phyloP scores from a whole-genome alignment of 192 early-diverging fungal genomes.

The Chytriomyces sp. region DNA sequence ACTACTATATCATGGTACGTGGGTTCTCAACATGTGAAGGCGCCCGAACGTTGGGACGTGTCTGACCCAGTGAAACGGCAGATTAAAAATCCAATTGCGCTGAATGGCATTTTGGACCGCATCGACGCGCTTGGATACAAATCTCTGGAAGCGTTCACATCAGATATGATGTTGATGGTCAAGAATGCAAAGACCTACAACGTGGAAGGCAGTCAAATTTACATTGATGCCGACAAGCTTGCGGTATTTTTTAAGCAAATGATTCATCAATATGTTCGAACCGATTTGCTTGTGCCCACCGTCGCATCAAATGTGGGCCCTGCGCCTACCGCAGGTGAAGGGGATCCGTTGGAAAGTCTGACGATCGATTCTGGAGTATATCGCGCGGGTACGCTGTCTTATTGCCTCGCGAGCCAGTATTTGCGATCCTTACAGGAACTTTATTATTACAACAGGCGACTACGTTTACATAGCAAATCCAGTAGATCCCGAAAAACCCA shows the following conservation, averaged over 20 bases:
- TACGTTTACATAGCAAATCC: constrained; percentile 67
- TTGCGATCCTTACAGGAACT: not conserved
- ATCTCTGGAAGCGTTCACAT: constrained; percentile 68
- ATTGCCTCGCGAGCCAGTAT: not conserved
- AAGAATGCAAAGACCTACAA: constrained; percentile 91
- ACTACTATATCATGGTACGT: constrained; percentile 45
- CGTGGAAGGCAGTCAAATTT: constrained; percentile 81
- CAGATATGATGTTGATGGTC: constrained; percentile 80
- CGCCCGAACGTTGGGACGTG: not conserved
- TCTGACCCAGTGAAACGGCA: constrained; percentile 60
- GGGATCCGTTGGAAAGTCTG: constrained; percentile 19
- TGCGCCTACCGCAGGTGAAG: constrained; percentile 6
- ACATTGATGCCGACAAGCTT: constrained; percentile 65
- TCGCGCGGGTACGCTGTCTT: constrained; percentile 6
- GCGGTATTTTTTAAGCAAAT: constrained; percentile 54
- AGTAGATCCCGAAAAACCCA: constrained; percentile 58
- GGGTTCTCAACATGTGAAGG: too few relatives aligned
- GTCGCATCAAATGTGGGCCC: not conserved
- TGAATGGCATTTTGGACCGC: constrained; percentile 74
- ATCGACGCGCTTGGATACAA: constrained; percentile 54
- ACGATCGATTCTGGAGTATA: constrained; percentile 13
- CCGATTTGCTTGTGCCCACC: not conserved
- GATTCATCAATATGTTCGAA: constrained; percentile 60
- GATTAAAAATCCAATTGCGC: constrained; percentile 77
- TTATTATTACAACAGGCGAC: constrained; percentile 49